Evolutionary conservation across 2,329 filamentous ascomycete genomes (phyloP), one percentile per base, ranked within the genome.

Genomic region (Colletotrichum melonis): DNA sequence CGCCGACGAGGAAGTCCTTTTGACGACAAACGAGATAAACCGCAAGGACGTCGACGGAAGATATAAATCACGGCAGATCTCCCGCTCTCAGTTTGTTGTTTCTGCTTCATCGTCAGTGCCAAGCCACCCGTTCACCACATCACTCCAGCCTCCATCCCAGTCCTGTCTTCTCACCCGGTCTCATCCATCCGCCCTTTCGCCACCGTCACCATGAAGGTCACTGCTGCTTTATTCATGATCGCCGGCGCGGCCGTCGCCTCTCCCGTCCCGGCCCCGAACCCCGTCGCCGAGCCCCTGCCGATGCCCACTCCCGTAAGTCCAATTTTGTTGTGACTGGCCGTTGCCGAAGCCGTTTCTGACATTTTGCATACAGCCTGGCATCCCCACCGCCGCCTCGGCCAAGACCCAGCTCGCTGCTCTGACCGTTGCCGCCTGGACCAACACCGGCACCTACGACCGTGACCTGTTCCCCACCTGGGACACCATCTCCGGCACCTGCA

Each of bases 391-490:
- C 1, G 80, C 89, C 1, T 84, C 84, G 0, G 93, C 93, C 24
- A 85, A 87, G 74, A 86, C 85, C 7, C 86, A 90, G 74, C 89
- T 95, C 42, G 84, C 85, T 2, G 82, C 80, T 32, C 84, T 95
- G 64, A 90, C 87, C 0, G 91, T 93, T 22, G 85, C 86, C 4
- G 82, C 88, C 0, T 83, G 88, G 55, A 88, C 87, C 46, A 86
- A 89, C 63, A 86, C 88, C 59, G 84, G 83, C 73, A 85, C 85
- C 24, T 95, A 95, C 82, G 84, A 87, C 70, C 91, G 94, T 65
- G 87, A 89, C 77, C 82, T 92, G 65, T 95, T 95, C 83, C 92
- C 91, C 2, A 90, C 92, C 82, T 95, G 93, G 93, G 89, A 87
- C 76, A 92, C 90, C 35, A 88, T 91, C 77, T 84, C 82, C 16